Percentiles rank a stretch among this genome's conserved stretches.
Conservation (phyloP, 139 green algal genomes). For the Micromonas pusilla region DNA sequence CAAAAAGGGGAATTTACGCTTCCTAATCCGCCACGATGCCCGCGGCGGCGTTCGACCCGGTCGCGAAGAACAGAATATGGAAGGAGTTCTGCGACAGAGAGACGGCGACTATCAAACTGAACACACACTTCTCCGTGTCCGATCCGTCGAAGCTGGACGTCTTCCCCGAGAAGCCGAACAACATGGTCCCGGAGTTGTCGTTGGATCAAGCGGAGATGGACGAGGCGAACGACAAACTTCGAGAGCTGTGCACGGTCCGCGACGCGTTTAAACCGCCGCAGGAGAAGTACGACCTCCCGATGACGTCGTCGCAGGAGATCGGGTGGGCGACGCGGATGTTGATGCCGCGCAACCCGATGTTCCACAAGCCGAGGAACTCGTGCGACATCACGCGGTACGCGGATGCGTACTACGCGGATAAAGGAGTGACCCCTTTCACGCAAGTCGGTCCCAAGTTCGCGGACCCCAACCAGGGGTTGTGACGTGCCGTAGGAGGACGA, state of each 20-base stretch:
- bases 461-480: too few relatives aligned
- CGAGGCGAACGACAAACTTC: neutral
- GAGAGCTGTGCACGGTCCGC: neutral
- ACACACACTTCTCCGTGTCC: neutral
- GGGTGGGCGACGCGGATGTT: neutral
- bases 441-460: too few relatives aligned
- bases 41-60: neutral
- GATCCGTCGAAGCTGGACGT: neutral
- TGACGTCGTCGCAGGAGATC: neutral
- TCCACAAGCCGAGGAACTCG: neutral
- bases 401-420: neutral
- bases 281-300: neutral
- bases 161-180: neutral
- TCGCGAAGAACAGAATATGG: neutral
- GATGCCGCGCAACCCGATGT: neutral
- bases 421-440: neutral
- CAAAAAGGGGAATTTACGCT: too few relatives aligned
- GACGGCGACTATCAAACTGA: neutral
- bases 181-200: neutral
- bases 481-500: too few relatives aligned
- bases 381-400: neutral
- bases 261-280: neutral
- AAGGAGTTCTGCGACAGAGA: neutral
- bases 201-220: neutral
- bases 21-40: too few relatives aligned